Evolutionary conservation across 331 rosid genomes (phyloP).

Genomic region (Pyrus hybrid): DNA sequence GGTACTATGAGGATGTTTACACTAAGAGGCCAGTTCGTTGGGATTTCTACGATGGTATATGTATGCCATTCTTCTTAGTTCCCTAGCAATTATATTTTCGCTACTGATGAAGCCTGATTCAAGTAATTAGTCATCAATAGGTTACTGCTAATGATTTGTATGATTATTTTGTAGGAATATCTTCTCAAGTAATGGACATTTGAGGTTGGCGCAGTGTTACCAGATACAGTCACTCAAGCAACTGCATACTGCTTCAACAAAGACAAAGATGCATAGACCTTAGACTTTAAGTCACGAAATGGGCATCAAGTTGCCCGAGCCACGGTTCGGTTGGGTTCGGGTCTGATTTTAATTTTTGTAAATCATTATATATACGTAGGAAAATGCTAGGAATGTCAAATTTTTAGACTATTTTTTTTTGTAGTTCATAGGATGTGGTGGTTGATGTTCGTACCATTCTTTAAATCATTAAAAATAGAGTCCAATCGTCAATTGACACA

Average conservation of each 20-base stretch:
- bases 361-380: too few species aligned
- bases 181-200: conserved; percentile 37
- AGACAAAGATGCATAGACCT: neutral
- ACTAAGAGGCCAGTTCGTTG: conserved; percentile 41
- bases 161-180: conserved; percentile 26
- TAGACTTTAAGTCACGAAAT: neutral
- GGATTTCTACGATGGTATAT: conserved; percentile 46
- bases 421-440: too few species aligned
- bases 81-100: neutral
- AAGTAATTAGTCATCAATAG: too few species aligned
- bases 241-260: conserved; percentile 39
- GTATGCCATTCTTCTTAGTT: neutral
- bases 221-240: conserved; percentile 42
- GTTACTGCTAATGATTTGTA: neutral
- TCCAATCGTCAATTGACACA: too few species aligned
- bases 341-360: too few species aligned
- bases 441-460: too few species aligned
- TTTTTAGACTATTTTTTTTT: too few species aligned
- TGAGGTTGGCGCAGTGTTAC: conserved; percentile 49
- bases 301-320: too few species aligned
- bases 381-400: too few species aligned
- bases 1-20: conserved; percentile 45
- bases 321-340: too few species aligned
- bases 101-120: too few species aligned
- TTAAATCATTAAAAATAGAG: too few species aligned